Conservation (phyloP, 306 rosid species). For the Canavalia gladiata region DNA sequence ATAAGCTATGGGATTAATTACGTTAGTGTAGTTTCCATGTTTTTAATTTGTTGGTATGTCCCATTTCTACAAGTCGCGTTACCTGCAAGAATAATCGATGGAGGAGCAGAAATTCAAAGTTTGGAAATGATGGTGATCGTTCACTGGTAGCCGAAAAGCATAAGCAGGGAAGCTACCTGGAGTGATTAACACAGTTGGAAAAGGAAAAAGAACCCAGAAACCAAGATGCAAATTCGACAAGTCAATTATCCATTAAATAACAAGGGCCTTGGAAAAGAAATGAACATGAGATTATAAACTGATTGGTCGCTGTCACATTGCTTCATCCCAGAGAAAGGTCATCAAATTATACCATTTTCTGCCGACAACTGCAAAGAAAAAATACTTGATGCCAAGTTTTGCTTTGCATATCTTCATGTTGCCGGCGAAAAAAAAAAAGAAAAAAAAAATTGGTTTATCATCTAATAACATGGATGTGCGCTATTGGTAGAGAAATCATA, state of each 20-base stretch:
- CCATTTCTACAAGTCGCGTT: too few species aligned
- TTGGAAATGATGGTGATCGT: constrained; percentile 36
- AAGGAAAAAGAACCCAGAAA: constrained; percentile 9
- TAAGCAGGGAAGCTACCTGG: constrained; percentile 23
- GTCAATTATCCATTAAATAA: constrained; percentile 15
- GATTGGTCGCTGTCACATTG: constrained; percentile 53
- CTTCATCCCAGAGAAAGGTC: constrained; percentile 43
- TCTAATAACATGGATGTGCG: too few species aligned
- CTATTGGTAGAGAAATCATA: too few species aligned
- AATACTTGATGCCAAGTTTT: too few species aligned
- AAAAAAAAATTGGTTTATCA: too few species aligned
- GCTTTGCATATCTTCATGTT: background rate
- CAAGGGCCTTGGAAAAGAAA: constrained; percentile 55
- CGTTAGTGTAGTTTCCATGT: too few species aligned
- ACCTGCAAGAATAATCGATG: too few species aligned
- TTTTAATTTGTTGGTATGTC: too few species aligned
- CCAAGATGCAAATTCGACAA: constrained; percentile 44
- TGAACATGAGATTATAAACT: constrained; percentile 33
- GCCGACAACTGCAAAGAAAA: constrained; percentile 15
- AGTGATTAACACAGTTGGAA: constrained; percentile 26
- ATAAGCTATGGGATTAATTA: too few species aligned
- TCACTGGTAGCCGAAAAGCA: constrained; percentile 36
- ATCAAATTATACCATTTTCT: constrained; percentile 7
- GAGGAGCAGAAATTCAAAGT: constrained; percentile 36
- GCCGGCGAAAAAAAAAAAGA: background rate